phyloP scores from a whole-genome alignment of 345 rosid genomes.

The Rhizophora mangle region DNA sequence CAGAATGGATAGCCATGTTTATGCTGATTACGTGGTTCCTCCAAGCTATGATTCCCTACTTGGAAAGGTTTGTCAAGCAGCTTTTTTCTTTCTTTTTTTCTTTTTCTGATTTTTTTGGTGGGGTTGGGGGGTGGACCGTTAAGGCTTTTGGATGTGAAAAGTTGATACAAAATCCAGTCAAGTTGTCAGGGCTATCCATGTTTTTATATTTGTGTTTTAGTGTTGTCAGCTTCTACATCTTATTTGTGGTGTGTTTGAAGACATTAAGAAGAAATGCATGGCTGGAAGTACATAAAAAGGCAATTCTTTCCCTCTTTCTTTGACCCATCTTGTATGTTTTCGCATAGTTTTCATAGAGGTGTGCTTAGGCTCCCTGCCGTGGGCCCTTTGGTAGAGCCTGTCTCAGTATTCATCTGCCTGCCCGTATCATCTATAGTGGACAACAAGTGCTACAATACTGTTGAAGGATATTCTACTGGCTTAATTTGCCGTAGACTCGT shows the following conservation, averaged over 20 bases:
- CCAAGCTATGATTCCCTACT: constrained; percentile 98
- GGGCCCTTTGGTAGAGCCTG: too few species aligned
- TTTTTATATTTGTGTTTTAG: too few species aligned
- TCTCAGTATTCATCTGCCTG: neutral
- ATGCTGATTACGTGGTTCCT: constrained; percentile 95
- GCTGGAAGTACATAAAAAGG: neutral
- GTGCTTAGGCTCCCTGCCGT: neutral
- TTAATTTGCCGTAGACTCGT: too few species aligned
- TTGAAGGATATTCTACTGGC: too few species aligned
- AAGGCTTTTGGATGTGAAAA: neutral
- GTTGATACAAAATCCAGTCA: too few species aligned
- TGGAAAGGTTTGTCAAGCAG: constrained; percentile 67
- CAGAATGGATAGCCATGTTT: constrained; percentile 97
- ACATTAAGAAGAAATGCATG: neutral
- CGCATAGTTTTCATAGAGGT: neutral
- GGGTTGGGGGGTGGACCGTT: neutral
- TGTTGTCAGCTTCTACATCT: neutral
- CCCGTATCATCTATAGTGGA: neutral
- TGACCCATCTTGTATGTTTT: neutral
- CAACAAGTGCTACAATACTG: too few species aligned
- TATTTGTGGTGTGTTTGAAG: constrained; percentile 2
- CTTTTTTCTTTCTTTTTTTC: neutral
- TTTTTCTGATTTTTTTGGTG: too few species aligned
- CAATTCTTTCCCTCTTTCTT: neutral
- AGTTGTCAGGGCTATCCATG: too few species aligned